A percentile compares a stretch with the other conserved stretches of the same genome.
Evolutionary conservation across 1,139 yeast species (phyloP).

Genomic region (Wickerhamomyces sp.): DNA sequence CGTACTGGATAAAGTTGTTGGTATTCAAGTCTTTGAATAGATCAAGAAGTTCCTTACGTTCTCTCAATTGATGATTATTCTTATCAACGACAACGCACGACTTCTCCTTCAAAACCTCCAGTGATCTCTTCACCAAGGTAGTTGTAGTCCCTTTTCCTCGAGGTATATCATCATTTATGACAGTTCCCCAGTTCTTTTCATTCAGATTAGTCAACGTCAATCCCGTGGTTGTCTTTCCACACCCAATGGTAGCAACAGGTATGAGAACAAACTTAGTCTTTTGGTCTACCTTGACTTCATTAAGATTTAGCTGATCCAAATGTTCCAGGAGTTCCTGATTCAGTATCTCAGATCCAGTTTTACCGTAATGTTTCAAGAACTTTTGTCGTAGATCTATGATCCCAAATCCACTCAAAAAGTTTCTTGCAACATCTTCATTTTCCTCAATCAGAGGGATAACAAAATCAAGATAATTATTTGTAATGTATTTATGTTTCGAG

Average conservation of each 20-base stretch:
- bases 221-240: constrained; percentile 90
- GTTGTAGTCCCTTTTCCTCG: constrained; percentile 38
- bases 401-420: constrained; percentile 58
- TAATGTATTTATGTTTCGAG: constrained; percentile 51
- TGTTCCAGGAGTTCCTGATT: constrained; percentile 31
- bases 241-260: constrained; percentile 88
- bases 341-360: constrained; percentile 41
- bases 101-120: constrained; percentile 34
- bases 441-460: constrained; percentile 48
- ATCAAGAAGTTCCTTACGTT: constrained; percentile 61
- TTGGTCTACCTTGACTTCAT: constrained; percentile 23
- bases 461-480: constrained; percentile 65
- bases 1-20: constrained; percentile 35
- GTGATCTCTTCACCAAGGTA: constrained; percentile 47
- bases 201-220: constrained; percentile 51
- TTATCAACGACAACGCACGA: constrained; percentile 72
- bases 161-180: constrained; percentile 80
- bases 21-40: constrained; percentile 40
- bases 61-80: constrained; percentile 71
- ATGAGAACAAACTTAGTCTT: constrained; percentile 55
- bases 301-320: constrained; percentile 20
- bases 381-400: constrained; percentile 64
- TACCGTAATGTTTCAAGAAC: constrained; percentile 47
- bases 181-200: constrained; percentile 59
- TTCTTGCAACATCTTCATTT: constrained; percentile 39